A percentile compares a stretch with the other conserved stretches of the same genome.
Evolutionary conservation across 768 basidiomycete genomes (phyloP).

Genomic region (Tricholoma flavovirens): DNA sequence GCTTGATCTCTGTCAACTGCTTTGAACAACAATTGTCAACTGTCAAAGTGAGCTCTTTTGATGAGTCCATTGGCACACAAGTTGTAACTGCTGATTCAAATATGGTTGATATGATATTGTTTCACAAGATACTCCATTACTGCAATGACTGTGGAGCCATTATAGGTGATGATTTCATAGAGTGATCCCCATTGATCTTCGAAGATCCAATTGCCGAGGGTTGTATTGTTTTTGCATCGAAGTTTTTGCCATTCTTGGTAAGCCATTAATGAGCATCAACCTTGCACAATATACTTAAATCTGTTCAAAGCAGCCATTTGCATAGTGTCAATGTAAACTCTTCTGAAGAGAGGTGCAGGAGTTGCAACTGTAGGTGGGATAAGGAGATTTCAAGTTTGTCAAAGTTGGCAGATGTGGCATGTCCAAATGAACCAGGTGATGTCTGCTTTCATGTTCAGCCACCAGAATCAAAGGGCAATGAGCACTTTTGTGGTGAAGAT

Average conservation of each 20-base stretch:
- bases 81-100: slow-evolving; percentile 30
- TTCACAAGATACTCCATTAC: neutral
- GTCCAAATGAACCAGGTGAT: too few relatives aligned
- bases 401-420: too few relatives aligned
- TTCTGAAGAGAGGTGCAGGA: slow-evolving; percentile 21
- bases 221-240: slow-evolving; percentile 7
- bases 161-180: slow-evolving; percentile 35
- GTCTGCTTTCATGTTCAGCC: too few relatives aligned
- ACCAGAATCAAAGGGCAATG: too few relatives aligned
- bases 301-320: slow-evolving; percentile 23
- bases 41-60: slow-evolving; percentile 20
- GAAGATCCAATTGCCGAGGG: slow-evolving; percentile 21
- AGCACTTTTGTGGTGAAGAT: too few relatives aligned
- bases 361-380: slow-evolving; percentile 17
- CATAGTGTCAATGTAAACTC: slow-evolving; percentile 35
- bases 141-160: slow-evolving; percentile 22
- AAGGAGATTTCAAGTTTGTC: too few relatives aligned
- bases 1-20: slow-evolving; percentile 23
- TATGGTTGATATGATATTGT: slow-evolving; percentile 13
- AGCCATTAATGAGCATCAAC: slow-evolving; percentile 16
- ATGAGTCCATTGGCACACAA: slow-evolving; percentile 27
- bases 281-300: slow-evolving; percentile 23
- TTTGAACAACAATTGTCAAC: slow-evolving; percentile 30
- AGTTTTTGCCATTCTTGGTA: slow-evolving; percentile 17
- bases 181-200: slow-evolving; percentile 37